phyloP scores from a whole-genome alignment of 1,284 basidiomycete genomes.

The Sporisorium sorghi region DNA sequence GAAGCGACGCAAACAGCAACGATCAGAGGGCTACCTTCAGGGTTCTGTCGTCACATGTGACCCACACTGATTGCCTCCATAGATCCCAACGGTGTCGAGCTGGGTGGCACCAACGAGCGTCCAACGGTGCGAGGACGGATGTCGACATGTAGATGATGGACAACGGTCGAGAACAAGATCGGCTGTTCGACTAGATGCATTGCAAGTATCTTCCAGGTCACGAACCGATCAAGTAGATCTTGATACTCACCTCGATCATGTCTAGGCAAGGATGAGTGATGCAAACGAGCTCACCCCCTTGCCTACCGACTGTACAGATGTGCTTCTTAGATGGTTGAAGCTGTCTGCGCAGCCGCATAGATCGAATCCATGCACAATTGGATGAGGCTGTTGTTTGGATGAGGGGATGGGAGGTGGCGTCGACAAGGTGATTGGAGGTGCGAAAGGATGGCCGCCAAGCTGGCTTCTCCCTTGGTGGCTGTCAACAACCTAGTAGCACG shows the following conservation, averaged over 20 bases:
- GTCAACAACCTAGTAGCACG: not conserved
- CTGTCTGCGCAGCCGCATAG: constrained; percentile 2
- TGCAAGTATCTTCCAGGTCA: not conserved
- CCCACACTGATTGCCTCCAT: not conserved
- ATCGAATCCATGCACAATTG: too few relatives aligned
- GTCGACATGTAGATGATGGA: not conserved
- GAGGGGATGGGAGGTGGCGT: not conserved
- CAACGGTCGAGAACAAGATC: not conserved
- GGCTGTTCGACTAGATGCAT: not conserved
- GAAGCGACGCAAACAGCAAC: not conserved
- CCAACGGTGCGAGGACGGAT: not conserved
- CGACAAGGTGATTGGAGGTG: not conserved
- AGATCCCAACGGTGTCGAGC: not conserved
- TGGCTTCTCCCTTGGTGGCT: not conserved
- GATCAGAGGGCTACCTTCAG: not conserved
- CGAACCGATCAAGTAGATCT: not conserved
- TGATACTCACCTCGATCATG: constrained; percentile 3
- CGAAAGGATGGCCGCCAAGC: not conserved
- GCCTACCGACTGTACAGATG: not conserved
- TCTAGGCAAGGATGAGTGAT: not conserved
- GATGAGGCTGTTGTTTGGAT: not conserved
- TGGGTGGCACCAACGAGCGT: not conserved
- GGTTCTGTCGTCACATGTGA: constrained; percentile 9
- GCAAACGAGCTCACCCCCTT: not conserved
- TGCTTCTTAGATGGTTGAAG: too few relatives aligned